Evolutionary conservation across 495 filamentous ascomycete species (phyloP).

Genomic region (Oidiodendron maius): DNA sequence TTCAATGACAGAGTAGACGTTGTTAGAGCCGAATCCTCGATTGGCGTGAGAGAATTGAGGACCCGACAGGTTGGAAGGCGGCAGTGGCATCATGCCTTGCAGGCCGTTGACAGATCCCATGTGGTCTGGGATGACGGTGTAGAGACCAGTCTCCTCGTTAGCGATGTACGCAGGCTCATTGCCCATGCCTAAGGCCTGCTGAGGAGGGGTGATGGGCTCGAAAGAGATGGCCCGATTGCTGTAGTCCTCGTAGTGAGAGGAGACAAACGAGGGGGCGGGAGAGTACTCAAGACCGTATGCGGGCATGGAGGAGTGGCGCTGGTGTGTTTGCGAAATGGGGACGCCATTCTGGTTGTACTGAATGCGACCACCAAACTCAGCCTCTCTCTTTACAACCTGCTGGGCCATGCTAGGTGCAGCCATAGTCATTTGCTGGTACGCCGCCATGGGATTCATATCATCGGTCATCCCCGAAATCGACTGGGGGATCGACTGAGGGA

Average conservation of each 20-base stretch:
- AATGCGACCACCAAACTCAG: constrained; percentile 58
- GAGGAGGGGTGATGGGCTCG: constrained; percentile 92
- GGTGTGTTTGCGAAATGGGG: constrained; percentile 71
- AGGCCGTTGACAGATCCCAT: constrained; percentile 49
- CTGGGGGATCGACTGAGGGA: constrained; percentile 67
- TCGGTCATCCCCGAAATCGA: too few species aligned
- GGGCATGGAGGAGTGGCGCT: constrained; percentile 94
- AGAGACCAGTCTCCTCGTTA: constrained; percentile 93
- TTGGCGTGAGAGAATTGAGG: constrained; percentile 61
- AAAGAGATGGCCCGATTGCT: constrained; percentile 94
- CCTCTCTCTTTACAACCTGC: constrained; percentile 75
- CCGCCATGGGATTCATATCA: constrained; percentile 67
- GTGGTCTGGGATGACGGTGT: constrained; percentile 88
- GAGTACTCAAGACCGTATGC: constrained; percentile 93
- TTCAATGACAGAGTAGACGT: constrained; percentile 92
- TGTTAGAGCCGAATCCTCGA: constrained; percentile 63
- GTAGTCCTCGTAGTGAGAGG: constrained; percentile 95
- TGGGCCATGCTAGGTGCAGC: constrained; percentile 51
- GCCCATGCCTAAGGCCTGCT: constrained; percentile 71
- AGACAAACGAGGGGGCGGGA: constrained; percentile 93
- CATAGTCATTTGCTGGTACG: constrained; percentile 63
- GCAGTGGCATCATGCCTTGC: constrained; percentile 85
- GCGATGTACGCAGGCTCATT: constrained; percentile 93
- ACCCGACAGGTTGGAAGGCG: constrained; percentile 75
- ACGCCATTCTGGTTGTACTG: constrained; percentile 92